A percentile compares a stretch with the other conserved stretches of the same genome.
These are phyloP conservation scores for Cyclostephanos tholiformis DNA, from an alignment of 108 stramenopile species.

Conservation along the genomic window DNA sequence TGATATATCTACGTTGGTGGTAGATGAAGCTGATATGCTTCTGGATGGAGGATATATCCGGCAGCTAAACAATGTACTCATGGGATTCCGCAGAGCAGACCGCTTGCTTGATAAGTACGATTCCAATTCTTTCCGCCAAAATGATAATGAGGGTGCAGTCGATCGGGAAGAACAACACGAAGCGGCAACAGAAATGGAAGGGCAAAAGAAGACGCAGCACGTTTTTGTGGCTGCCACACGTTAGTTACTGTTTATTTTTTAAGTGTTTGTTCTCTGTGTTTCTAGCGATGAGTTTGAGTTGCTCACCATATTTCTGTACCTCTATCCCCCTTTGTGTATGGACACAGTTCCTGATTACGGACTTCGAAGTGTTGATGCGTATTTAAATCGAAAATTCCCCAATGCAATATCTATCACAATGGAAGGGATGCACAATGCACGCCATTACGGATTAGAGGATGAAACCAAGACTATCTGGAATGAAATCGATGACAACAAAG, in stretches of 20 bases:
- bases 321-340: too few species aligned
- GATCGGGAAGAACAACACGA: conserved; percentile 29
- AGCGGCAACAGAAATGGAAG: conserved; percentile 19
- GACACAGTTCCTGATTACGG: conserved; percentile 84
- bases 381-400: conserved; percentile 85
- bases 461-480: conserved; percentile 69
- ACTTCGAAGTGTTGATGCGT: conserved; percentile 89
- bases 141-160: conserved; percentile 38
- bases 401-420: conserved; percentile 67
- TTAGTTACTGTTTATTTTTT: too few species aligned
- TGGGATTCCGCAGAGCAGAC: conserved; percentile 91
- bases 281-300: too few species aligned
- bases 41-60: conserved; percentile 93
- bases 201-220: conserved; percentile 65
- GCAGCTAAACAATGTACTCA: conserved; percentile 85
- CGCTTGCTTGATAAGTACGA: conserved; percentile 42
- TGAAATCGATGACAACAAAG: conserved; percentile 73
- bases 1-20: conserved; percentile 80
- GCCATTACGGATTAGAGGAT: conserved; percentile 78
- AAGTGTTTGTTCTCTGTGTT: too few species aligned
- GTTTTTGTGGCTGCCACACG: conserved; percentile 93
- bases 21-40: conserved; percentile 98
- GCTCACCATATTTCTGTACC: too few species aligned
- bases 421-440: conserved; percentile 85
- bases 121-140: conserved; percentile 25